These are phyloP conservation scores for Amanita inopinata DNA, from an alignment of 768 basidiomycete species.

Conservation along the genomic window DNA sequence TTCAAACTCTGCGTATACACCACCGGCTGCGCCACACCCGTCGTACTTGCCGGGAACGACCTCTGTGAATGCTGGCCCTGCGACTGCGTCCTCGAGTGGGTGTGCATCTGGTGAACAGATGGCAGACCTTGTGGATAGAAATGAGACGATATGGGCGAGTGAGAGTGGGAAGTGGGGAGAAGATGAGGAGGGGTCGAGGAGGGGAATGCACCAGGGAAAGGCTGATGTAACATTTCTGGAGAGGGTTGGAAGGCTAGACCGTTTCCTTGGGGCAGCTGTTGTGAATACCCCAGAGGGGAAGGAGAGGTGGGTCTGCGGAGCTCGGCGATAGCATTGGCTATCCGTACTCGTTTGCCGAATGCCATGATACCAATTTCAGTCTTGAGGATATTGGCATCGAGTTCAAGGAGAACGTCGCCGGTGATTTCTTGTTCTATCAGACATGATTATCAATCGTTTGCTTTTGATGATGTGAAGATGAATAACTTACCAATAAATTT, in stretches of 20 bases:
- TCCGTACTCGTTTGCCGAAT: slow-evolving; percentile 90
- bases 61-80: slow-evolving; percentile 14
- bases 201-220: slow-evolving; percentile 27
- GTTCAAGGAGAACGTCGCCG: slow-evolving; percentile 91
- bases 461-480: background rate
- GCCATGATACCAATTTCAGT: slow-evolving; percentile 87
- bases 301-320: slow-evolving; percentile 64
- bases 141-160: slow-evolving; percentile 1
- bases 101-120: background rate
- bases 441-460: background rate
- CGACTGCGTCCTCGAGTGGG: slow-evolving; percentile 12
- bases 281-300: slow-evolving; percentile 21
- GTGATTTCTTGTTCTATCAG: slow-evolving; percentile 92
- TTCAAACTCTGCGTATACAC: background rate
- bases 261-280: slow-evolving; percentile 27
- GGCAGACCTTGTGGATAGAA: background rate
- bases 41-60: slow-evolving; percentile 6
- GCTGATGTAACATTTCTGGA: slow-evolving; percentile 35
- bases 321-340: slow-evolving; percentile 87
- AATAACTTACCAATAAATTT: slow-evolving; percentile 74
- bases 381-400: slow-evolving; percentile 87
- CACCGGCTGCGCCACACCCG: slow-evolving; percentile 21
- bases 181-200: slow-evolving; percentile 2
- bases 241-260: slow-evolving; percentile 18
- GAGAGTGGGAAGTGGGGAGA: background rate